Conservation (phyloP, 768 basidiomycete genomes). For the Termitomyces sp. region DNA sequence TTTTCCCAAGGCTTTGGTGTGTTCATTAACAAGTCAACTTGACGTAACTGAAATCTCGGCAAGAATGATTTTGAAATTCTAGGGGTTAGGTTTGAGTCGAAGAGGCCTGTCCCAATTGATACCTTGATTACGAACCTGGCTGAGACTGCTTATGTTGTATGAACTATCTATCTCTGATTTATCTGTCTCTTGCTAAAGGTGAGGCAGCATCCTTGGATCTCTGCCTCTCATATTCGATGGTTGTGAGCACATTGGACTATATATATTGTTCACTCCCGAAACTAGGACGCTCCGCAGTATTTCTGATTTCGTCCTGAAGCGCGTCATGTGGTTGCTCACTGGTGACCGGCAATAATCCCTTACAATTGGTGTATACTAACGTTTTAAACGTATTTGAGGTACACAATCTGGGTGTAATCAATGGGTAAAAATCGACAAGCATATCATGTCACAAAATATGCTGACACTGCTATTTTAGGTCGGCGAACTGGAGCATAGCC, state of each 20-base stretch:
- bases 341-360: slow-evolving; percentile 23
- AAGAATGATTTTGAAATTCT: slow-evolving; percentile 53
- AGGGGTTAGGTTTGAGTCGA: slow-evolving; percentile 38
- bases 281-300: slow-evolving; percentile 19
- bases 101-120: slow-evolving; percentile 35
- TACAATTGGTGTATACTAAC: slow-evolving; percentile 13
- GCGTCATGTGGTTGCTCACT: slow-evolving; percentile 55
- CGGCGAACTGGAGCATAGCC: slow-evolving; percentile 46
- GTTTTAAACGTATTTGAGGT: slow-evolving; percentile 27
- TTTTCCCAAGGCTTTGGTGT: slow-evolving; percentile 50
- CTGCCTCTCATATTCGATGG: slow-evolving; percentile 48
- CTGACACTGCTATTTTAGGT: slow-evolving; percentile 23
- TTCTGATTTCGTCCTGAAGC: slow-evolving; percentile 54
- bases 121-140: slow-evolving; percentile 53
- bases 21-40: slow-evolving; percentile 1
- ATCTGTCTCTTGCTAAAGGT: neutral
- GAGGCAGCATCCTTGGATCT: slow-evolving; percentile 53
- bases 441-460: slow-evolving; percentile 5
- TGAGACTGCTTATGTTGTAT: slow-evolving; percentile 46
- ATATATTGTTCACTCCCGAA: neutral
- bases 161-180: slow-evolving; percentile 6
- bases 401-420: slow-evolving; percentile 55
- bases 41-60: neutral
- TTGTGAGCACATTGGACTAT: slow-evolving; percentile 29
- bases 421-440: slow-evolving; percentile 31